Conservation (phyloP, 2,329 filamentous ascomycete genomes). For the Botrytis pseudocinerea region DNA sequence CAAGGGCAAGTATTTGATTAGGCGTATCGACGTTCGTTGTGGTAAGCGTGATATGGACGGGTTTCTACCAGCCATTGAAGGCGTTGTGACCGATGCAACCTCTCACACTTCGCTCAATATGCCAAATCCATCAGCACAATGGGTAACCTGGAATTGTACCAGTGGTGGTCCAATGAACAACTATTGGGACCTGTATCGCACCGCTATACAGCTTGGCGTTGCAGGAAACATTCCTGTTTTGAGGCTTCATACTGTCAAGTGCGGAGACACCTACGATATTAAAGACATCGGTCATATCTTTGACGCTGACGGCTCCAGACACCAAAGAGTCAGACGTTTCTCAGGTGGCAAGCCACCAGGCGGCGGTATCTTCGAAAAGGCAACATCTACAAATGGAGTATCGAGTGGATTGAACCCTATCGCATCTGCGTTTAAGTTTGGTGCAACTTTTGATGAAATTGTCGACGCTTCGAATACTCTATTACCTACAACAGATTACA, state of each 20-base stretch:
- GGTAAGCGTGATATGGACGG: background rate
- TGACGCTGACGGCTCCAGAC: background rate
- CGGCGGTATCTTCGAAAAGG: slow-evolving; percentile 8
- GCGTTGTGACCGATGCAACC: slow-evolving; percentile 3
- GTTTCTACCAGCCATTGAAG: slow-evolving; percentile 15
- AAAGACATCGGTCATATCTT: slow-evolving; percentile 12
- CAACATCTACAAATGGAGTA: background rate
- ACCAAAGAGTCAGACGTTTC: slow-evolving; percentile 12
- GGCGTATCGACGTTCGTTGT: slow-evolving; percentile 12
- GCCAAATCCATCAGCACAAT: background rate
- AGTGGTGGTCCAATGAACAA: slow-evolving; percentile 10
- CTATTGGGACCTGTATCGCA: slow-evolving; percentile 19
- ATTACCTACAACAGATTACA: background rate
- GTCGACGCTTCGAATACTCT: background rate
- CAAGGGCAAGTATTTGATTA: slow-evolving; percentile 6
- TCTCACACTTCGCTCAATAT: background rate
- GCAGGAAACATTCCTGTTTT: slow-evolving; percentile 12
- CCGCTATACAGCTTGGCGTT: slow-evolving; percentile 12
- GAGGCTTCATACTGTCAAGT: slow-evolving; percentile 19
- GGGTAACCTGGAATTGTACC: slow-evolving; percentile 19
- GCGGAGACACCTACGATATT: background rate
- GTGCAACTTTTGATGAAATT: slow-evolving; percentile 5
- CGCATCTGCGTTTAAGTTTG: slow-evolving; percentile 7
- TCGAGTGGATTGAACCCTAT: background rate
- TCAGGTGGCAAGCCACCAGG: slow-evolving; percentile 17